Evolutionary conservation across 192 early-diverging fungal species (phyloP).

Genomic region (Umbelopsis ramanniana): DNA sequence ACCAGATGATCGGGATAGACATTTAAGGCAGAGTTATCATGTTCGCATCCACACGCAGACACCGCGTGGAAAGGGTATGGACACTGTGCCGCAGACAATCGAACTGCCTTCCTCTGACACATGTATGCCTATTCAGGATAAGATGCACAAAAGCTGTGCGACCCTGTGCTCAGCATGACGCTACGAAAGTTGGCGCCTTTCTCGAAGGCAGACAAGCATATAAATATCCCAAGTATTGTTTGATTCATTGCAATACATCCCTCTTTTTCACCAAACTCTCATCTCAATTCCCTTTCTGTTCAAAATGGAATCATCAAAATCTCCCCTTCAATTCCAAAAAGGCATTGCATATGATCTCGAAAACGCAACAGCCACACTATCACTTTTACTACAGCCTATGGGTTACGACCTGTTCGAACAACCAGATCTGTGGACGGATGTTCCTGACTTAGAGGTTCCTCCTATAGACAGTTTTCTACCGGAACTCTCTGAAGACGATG

Average conservation of each 20-base stretch:
- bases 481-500: conserved; percentile 8
- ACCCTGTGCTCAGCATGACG: conserved; percentile 16
- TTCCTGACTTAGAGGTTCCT: conserved; percentile 2
- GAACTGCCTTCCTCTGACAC: conserved; percentile 9
- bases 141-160: not conserved
- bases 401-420: not conserved
- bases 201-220: not conserved
- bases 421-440: not conserved
- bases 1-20: too few species aligned
- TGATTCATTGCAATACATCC: not conserved
- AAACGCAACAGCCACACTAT: not conserved
- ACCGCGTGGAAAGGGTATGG: not conserved
- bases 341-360: not conserved
- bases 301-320: not conserved
- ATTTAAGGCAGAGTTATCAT: too few species aligned
- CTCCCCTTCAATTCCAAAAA: not conserved
- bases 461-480: conserved; percentile 9
- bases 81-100: not conserved
- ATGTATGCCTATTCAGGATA: not conserved
- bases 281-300: not conserved
- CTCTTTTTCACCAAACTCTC: not conserved
- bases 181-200: not conserved
- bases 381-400: not conserved
- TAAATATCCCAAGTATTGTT: not conserved
- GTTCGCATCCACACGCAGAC: not conserved